Conservation (phyloP, 1,284 basidiomycete species). For the Naganishia liquefaciens region DNA sequence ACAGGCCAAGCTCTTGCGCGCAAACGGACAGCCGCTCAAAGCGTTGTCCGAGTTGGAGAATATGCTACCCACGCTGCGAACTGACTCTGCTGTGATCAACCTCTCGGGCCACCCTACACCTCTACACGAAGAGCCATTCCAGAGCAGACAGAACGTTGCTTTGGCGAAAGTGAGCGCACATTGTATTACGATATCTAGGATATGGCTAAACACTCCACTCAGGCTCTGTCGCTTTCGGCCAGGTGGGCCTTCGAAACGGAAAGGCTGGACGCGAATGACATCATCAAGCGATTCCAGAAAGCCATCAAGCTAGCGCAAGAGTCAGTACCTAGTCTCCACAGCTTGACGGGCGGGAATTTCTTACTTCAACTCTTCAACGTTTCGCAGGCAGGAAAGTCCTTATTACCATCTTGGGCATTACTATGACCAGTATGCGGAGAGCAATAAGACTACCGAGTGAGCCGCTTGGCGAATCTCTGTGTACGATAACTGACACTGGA, state of each 20-base stretch:
- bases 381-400: slow-evolving; percentile 75
- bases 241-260: slow-evolving; percentile 92
- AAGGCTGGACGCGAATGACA: slow-evolving; percentile 68
- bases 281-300: slow-evolving; percentile 64
- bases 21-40: slow-evolving; percentile 76
- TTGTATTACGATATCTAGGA: neutral
- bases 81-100: slow-evolving; percentile 59
- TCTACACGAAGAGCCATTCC: slow-evolving; percentile 14
- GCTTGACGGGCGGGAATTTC: no score
- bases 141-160: slow-evolving; percentile 40
- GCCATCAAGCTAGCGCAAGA: slow-evolving; percentile 62
- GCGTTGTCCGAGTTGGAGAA: slow-evolving; percentile 89
- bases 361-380: neutral
- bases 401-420: slow-evolving; percentile 84
- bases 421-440: slow-evolving; percentile 61
- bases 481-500: neutral
- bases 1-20: slow-evolving; percentile 81
- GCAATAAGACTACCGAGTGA: slow-evolving; percentile 29
- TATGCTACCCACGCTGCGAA: slow-evolving; percentile 57
- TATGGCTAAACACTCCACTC: slow-evolving; percentile 29
- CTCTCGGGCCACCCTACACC: slow-evolving; percentile 21
- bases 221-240: slow-evolving; percentile 85
- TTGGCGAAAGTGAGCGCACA: slow-evolving; percentile 66
- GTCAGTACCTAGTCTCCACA: slow-evolving; percentile 54
- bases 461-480: neutral